phyloP scores from a whole-genome alignment of 176 grass and related monocot genomes.

The Thinopyrum elongatum region DNA sequence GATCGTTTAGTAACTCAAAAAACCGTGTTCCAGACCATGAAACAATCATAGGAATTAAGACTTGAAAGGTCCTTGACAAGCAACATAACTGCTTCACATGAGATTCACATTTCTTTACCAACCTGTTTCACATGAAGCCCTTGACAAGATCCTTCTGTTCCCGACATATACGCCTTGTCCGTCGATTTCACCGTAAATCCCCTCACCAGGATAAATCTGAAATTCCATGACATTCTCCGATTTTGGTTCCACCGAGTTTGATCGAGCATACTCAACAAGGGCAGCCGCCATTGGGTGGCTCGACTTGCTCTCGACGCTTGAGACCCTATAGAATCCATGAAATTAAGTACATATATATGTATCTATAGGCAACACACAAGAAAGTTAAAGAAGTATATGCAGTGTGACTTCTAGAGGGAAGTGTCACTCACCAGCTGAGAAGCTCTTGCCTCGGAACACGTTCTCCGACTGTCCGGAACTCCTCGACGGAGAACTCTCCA shows the following conservation, averaged over 20 bases:
- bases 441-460: slow-evolving; percentile 44
- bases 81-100: no score
- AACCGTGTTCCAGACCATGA: background rate
- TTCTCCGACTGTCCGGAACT: slow-evolving; percentile 42
- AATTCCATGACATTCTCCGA: slow-evolving; percentile 71
- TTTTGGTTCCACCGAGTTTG: slow-evolving; percentile 66
- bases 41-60: background rate
- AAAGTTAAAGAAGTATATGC: background rate
- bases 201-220: slow-evolving; percentile 78
- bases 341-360: background rate
- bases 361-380: background rate
- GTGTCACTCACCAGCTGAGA: slow-evolving; percentile 55
- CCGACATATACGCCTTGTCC: slow-evolving; percentile 68
- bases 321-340: slow-evolving; percentile 56
- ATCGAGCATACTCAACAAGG: slow-evolving; percentile 74
- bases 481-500: slow-evolving; percentile 78
- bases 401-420: background rate
- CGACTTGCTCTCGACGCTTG: slow-evolving; percentile 93
- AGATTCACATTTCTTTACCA: slow-evolving; percentile 14
- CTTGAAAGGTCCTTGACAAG: background rate
- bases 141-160: slow-evolving; percentile 77
- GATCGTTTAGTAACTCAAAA: background rate
- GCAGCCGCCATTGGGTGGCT: slow-evolving; percentile 94
- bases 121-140: slow-evolving; percentile 78
- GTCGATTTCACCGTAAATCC: slow-evolving; percentile 82